Percentiles rank a stretch among this genome's conserved stretches.
Conservation (phyloP, 164 flowering plant genomes). For the Macadamia integrifolia region DNA sequence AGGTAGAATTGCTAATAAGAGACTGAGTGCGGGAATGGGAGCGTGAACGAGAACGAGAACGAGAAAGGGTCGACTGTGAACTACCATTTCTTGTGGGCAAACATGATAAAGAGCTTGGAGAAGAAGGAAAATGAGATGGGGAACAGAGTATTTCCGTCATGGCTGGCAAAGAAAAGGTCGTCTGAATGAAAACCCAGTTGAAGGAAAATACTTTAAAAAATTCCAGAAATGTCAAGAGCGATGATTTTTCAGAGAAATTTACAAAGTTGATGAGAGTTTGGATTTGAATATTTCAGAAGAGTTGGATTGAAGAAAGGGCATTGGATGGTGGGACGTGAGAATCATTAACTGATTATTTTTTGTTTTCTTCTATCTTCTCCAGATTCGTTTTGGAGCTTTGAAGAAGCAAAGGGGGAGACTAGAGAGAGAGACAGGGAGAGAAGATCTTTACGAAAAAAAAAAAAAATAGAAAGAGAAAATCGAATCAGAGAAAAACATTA, state of each 20-base stretch:
- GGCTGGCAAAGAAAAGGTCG: slow-evolving; percentile 19
- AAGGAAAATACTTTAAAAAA: background rate
- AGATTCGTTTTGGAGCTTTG: background rate
- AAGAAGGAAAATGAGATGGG: slow-evolving; percentile 34
- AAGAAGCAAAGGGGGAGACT: background rate
- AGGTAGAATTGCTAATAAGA: slow-evolving; percentile 14
- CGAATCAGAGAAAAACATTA: too few species aligned
- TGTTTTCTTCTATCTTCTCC: background rate
- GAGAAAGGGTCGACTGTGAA: slow-evolving; percentile 5
- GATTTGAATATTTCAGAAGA: slow-evolving; percentile 13
- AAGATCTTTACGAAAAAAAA: too few species aligned
- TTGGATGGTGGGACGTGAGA: slow-evolving; percentile 32
- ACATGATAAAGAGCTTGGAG: slow-evolving; percentile 30
- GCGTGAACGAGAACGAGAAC: background rate
- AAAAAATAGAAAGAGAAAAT: too few species aligned
- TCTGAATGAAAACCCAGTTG: background rate
- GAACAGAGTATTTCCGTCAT: slow-evolving; percentile 53
- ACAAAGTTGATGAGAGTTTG: slow-evolving; percentile 1
- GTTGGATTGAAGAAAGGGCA: slow-evolving; percentile 33
- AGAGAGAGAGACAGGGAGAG: too few species aligned
- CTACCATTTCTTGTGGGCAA: slow-evolving; percentile 19
- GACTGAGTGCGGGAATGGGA: background rate
- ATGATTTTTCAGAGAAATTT: slow-evolving; percentile 2
- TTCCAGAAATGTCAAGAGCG: background rate
- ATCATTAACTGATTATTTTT: slow-evolving; percentile 26